A percentile compares a stretch with the other conserved stretches of the same genome.
Conservation (phyloP, 805 yeast species). For the Metschnikowia corniflorae region DNA sequence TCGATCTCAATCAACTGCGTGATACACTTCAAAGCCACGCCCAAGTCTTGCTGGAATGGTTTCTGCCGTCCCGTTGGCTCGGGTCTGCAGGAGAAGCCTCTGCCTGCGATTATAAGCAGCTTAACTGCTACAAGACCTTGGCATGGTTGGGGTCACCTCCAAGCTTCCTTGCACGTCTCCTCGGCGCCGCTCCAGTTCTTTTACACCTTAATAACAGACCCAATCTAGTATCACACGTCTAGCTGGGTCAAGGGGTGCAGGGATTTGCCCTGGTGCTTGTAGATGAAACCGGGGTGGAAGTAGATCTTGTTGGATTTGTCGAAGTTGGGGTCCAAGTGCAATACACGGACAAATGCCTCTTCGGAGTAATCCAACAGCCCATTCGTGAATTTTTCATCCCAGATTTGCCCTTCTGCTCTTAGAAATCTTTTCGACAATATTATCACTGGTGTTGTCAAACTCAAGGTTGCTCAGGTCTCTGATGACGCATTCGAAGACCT, state of each 20-base stretch:
- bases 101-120: constrained; percentile 83
- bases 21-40: constrained; percentile 74
- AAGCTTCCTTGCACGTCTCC: constrained; percentile 92
- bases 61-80: constrained; percentile 13
- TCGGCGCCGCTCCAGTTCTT: constrained; percentile 87
- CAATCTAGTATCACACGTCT: constrained; percentile 98
- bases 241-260: constrained; percentile 95
- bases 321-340: constrained; percentile 92
- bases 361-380: constrained; percentile 97
- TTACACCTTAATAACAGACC: constrained; percentile 91
- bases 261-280: constrained; percentile 91
- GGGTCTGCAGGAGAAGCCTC: constrained; percentile 29
- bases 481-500: too few relatives aligned
- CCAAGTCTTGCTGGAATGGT: constrained; percentile 71
- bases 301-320: constrained; percentile 96
- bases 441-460: too few relatives aligned
- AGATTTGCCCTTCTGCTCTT: too few relatives aligned
- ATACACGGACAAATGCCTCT: constrained; percentile 94
- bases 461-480: too few relatives aligned
- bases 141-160: constrained; percentile 91
- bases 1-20: constrained; percentile 88
- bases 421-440: too few relatives aligned
- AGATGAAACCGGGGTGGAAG: constrained; percentile 92
- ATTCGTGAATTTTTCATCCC: too few relatives aligned
- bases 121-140: constrained; percentile 92